These are phyloP conservation scores for Solanum chiquidenum DNA, from an alignment of 257 asterid genomes.

Conservation along the genomic window DNA sequence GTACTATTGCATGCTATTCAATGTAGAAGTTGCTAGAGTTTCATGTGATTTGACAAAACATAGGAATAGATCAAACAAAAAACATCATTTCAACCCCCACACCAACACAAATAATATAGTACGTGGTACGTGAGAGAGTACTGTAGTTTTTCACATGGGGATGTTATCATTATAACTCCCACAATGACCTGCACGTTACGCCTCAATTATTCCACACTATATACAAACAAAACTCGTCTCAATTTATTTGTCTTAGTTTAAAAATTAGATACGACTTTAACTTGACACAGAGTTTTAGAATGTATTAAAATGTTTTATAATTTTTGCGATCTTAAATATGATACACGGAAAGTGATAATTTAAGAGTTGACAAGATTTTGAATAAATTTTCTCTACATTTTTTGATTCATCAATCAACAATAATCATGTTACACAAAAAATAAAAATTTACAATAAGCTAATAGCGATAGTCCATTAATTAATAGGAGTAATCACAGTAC, in stretches of 20 bases:
- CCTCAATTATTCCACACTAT: conserved; percentile 5
- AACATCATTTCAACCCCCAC: not conserved
- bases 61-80: not conserved
- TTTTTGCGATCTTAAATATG: too few species aligned
- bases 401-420: conserved; percentile 11
- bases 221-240: not conserved
- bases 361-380: too few species aligned
- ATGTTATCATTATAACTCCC: conserved; percentile 16
- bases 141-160: conserved; percentile 17
- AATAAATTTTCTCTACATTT: conserved; percentile 5
- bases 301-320: too few species aligned
- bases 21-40: not conserved
- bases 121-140: not conserved
- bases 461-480: not conserved
- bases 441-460: not conserved
- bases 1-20: not conserved
- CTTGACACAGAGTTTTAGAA: too few species aligned
- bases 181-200: conserved; percentile 29
- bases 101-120: not conserved
- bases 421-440: not conserved
- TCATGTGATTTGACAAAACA: not conserved
- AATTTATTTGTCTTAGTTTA: not conserved
- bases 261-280: too few species aligned
- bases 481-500: not conserved
- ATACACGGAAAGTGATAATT: too few species aligned